Percentiles rank a stretch among this genome's conserved stretches.
Evolutionary conservation across 495 filamentous ascomycete species (phyloP).

Genomic region (Hypoxylon lienhwacheense): DNA sequence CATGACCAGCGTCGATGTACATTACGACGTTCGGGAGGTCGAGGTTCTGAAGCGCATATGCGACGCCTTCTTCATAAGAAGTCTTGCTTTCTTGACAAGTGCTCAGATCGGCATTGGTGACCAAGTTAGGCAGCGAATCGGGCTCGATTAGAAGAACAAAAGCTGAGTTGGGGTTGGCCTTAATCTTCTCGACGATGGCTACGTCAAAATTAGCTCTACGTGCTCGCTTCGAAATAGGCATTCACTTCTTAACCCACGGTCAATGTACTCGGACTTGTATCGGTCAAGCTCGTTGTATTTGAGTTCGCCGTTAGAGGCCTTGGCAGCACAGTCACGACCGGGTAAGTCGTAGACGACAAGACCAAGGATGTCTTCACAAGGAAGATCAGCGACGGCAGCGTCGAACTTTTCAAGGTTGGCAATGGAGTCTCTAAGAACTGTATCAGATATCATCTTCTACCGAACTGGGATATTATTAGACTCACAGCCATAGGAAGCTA

Average conservation of each 20-base stretch:
- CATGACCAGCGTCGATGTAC: constrained; percentile 83
- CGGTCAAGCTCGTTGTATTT: constrained; percentile 61
- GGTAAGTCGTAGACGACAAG: constrained; percentile 78
- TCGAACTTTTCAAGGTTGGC: constrained; percentile 63
- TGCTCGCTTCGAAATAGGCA: constrained; percentile 24
- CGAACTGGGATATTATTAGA: neutral
- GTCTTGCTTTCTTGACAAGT: constrained; percentile 65
- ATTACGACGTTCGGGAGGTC: constrained; percentile 78
- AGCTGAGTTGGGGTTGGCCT: constrained; percentile 57
- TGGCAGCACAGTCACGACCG: constrained; percentile 75
- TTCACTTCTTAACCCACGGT: constrained; percentile 50
- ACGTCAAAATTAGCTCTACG: constrained; percentile 24
- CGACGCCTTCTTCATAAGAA: constrained; percentile 68
- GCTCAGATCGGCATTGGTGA: constrained; percentile 68
- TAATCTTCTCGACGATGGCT: constrained; percentile 60
- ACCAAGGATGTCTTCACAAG: constrained; percentile 59
- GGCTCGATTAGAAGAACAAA: constrained; percentile 67
- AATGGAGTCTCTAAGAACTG: constrained; percentile 52
- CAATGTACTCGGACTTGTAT: constrained; percentile 73
- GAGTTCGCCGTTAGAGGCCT: constrained; percentile 77
- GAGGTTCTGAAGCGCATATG: constrained; percentile 70
- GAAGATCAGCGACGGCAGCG: constrained; percentile 57
- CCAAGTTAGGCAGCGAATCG: constrained; percentile 77
- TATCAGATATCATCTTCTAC: constrained; percentile 12
- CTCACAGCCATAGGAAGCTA: constrained; percentile 72